Evolutionary conservation across 352 stramenopile genomes (phyloP).

Genomic region (Globisporangium takayamanum): DNA sequence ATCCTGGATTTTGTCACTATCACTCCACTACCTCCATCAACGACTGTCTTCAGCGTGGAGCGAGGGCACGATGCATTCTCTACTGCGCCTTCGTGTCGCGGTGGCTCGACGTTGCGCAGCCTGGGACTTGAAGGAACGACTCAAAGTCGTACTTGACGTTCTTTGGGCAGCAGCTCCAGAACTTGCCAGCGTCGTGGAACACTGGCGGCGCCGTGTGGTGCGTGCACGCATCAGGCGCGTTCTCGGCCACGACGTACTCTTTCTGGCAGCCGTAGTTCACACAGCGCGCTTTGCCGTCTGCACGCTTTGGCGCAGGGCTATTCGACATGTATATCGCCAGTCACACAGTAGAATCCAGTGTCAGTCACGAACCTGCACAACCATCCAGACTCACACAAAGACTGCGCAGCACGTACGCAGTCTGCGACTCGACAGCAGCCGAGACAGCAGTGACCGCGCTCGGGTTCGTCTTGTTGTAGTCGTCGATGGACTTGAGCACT

Average conservation of each 20-base stretch:
- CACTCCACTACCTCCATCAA: not conserved
- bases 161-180: conserved; percentile 92
- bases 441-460: conserved; percentile 84
- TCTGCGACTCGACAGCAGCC: conserved; percentile 49
- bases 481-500: conserved; percentile 88
- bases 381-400: not conserved
- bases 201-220: conserved; percentile 87
- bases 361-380: not conserved
- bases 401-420: conserved; percentile 19
- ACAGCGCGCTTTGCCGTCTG: conserved; percentile 87
- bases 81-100: conserved; percentile 49
- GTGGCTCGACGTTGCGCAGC: conserved; percentile 81
- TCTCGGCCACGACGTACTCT: conserved; percentile 89
- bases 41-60: not conserved
- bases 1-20: not conserved
- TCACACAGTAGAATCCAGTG: not conserved
- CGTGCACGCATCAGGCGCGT: conserved; percentile 59
- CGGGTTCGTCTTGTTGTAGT: conserved; percentile 90
- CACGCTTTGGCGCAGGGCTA: conserved; percentile 38
- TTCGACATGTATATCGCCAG: not conserved
- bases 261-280: conserved; percentile 90
- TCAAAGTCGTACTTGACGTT: conserved; percentile 94
- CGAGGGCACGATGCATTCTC: not conserved
- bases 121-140: conserved; percentile 87
- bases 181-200: conserved; percentile 93